phyloP scores from a whole-genome alignment of 108 stramenopile species.

The Phaeodactylum tricornutum region DNA sequence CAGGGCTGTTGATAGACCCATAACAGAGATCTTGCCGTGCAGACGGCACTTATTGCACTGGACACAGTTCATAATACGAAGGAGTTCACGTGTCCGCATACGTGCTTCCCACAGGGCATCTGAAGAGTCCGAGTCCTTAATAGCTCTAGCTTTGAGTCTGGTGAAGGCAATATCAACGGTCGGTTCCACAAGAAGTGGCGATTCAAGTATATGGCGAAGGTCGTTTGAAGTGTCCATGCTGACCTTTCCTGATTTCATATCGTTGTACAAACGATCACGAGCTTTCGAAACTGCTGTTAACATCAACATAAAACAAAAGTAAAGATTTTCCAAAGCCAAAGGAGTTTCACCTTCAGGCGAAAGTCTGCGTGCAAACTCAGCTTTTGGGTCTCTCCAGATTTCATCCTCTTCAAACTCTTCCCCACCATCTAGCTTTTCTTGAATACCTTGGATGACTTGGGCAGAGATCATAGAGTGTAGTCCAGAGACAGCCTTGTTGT shows the following conservation, averaged over 20 bases:
- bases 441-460: constrained; percentile 64
- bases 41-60: constrained; percentile 96
- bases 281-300: constrained; percentile 76
- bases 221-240: constrained; percentile 21
- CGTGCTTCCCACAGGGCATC: constrained; percentile 72
- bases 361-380: constrained; percentile 69
- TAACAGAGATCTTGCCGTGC: constrained; percentile 80
- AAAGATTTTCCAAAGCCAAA: constrained; percentile 85
- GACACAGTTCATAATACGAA: constrained; percentile 95
- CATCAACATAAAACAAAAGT: constrained; percentile 89
- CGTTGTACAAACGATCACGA: constrained; percentile 48
- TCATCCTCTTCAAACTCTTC: constrained; percentile 41
- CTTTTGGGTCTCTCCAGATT: constrained; percentile 55
- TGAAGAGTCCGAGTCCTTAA: constrained; percentile 27
- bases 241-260: constrained; percentile 49
- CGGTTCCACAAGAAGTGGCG: constrained; percentile 47
- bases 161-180: constrained; percentile 39
- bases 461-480: constrained; percentile 76
- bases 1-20: constrained; percentile 85
- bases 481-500: constrained; percentile 81
- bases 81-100: constrained; percentile 80
- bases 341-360: constrained; percentile 66
- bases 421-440: constrained; percentile 44
- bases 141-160: constrained; percentile 51
- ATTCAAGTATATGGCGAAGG: constrained; percentile 32